Evolutionary conservation across 345 rosid genomes (phyloP), one percentile per base, ranked within the genome.

Genomic region (Theobroma cacao): DNA sequence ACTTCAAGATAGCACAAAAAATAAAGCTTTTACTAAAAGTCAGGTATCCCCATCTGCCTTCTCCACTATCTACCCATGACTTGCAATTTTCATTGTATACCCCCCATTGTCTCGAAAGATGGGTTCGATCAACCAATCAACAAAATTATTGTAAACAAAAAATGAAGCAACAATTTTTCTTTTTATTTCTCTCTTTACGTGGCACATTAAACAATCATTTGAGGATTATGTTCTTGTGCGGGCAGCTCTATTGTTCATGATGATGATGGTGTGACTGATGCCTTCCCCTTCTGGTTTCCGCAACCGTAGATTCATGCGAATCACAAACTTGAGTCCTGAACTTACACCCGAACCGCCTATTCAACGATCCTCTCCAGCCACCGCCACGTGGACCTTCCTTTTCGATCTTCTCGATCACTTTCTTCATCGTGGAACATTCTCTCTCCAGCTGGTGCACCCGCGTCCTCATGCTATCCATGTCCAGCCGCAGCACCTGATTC

Each of bases 381-480:
- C 85, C 82, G 13, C 72, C 76, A 22, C 72, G 75, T 0, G 88
- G 80, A 40, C 78, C 88, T 2, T 81, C 91, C 58, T 79, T 84
- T 38, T 94, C 98, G 8, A 96, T 93, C 84, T 90, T 92, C 20
- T 88, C 89, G 11, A 96, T 92, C 79, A 88, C 97, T 74, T 89
- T 92, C 89, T 89, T 96, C 96, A 96, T 93, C 6, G 80, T 87
- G 1, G 97, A 92, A 75, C 98, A 96, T 65, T 96, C 98, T 64
- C 88, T 86, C 83, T 96, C 99, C 55, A 96, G 88, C 81, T 89
- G 87, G 60, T 92, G 92, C 80, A 93, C 97, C 48, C 99, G 90
- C 78, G 94, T 91, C 90, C 97, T 90, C 97, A 96, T 93, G 84
- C 93, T 91, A 80, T 96, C 99, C 99, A 96, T 92, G 80, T 96